Base-by-base conservation (phyloP, 2,329 filamentous ascomycete species). In the Pseudocercospora eumusae region DNA sequence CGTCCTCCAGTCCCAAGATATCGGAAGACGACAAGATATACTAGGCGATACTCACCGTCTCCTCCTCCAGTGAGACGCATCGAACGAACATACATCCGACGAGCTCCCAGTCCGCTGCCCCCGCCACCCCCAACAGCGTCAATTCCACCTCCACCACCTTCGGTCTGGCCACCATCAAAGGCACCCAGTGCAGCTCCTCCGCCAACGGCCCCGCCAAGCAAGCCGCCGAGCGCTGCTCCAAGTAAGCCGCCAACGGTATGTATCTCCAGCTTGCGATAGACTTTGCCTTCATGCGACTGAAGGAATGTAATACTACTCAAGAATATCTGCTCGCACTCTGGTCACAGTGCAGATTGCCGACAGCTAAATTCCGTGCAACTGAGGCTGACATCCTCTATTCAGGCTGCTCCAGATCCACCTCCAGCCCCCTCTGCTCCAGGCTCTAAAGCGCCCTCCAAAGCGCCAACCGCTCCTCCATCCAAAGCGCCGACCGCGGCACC, bases 1-100 rank as follows among this genome's bases (percentile, higher is more conserved):
- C 57, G 61, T 42, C 61, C 61, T 47, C 61, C 61, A 10, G 54
- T 59, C 15, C 53, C 61, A 15, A 44, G 61, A 10, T 63, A 63
- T 25, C 47, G 49, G 40, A 57, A 47, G 42, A 57, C 53, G 28
- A 57, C 57, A 31, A 56, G 50, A 56, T 63, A 63, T 40, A 53
- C 49, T 50, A 54, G 65, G 20, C 57, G 49, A 18, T 68, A 68
- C 57, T 67, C 64, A 15, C 63, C 62, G 9, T 65, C 67, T 28
- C 67, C 67, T 21, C 64, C 63, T 10, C 66, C 63, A 52, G 52
- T 64, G 50, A 63, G 63, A 21, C 52, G 62, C 25, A 61, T 68
- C 23, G 66, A 67, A 28, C 64, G 66, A 13, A 68, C 67, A 33
- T 65, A 68, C n/a, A 63, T 71, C 10, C 64, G 66, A 40, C 57